A percentile compares a stretch with the other conserved stretches of the same genome.
These are phyloP conservation scores for Forsythia viridissima DNA, from an alignment of 257 asterid species.

Conservation along the genomic window DNA sequence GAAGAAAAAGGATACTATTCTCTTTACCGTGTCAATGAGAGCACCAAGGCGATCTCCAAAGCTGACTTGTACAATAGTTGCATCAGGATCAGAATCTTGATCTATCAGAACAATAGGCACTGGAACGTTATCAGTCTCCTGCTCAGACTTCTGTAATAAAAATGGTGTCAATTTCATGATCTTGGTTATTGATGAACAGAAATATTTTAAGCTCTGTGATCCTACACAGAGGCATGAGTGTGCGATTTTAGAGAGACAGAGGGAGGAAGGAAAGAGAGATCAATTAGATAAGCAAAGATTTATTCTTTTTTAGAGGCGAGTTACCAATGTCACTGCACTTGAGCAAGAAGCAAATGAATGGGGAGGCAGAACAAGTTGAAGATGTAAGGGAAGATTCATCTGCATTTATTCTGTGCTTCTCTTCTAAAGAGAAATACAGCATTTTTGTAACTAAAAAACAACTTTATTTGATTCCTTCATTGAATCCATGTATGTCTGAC, in stretches of 20 bases:
- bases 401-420: not conserved
- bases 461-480: not conserved
- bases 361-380: not conserved
- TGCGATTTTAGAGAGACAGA: not conserved
- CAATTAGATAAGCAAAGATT: not conserved
- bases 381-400: not conserved
- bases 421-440: not conserved
- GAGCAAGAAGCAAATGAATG: not conserved
- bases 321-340: not conserved
- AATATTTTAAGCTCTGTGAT: constrained; percentile 2
- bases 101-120: constrained; percentile 87
- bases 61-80: constrained; percentile 86
- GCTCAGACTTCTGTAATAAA: constrained; percentile 44
- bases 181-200: not conserved
- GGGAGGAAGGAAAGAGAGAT: not conserved
- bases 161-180: constrained; percentile 13
- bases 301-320: not conserved
- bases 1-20: not conserved
- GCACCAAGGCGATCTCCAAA: constrained; percentile 99
- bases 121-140: constrained; percentile 62
- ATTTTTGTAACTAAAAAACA: not conserved
- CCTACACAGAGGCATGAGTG: not conserved
- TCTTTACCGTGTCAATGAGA: constrained; percentile 83
- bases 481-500: not conserved
- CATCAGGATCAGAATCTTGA: constrained; percentile 84